Conservation (phyloP, 129 eudicot genomes). For the Deinandra increscens region DNA sequence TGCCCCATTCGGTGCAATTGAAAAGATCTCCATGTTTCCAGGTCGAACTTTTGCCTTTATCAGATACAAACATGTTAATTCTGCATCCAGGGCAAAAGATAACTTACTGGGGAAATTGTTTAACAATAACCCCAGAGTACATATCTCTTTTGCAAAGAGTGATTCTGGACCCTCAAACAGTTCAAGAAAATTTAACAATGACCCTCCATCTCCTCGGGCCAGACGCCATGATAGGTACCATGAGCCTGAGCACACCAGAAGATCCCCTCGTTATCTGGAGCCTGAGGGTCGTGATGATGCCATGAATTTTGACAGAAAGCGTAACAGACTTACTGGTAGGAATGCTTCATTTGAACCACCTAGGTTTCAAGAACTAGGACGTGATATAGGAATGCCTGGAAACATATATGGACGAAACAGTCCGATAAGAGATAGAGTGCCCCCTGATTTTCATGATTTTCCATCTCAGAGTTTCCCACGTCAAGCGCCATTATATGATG, state of each 20-base stretch:
- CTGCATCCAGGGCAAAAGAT: conserved; percentile 77
- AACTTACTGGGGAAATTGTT: conserved; percentile 77
- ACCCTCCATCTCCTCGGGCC: conserved; percentile 58
- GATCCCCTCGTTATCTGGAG: conserved; percentile 54
- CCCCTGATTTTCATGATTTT: conserved; percentile 44
- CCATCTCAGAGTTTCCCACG: conserved; percentile 48
- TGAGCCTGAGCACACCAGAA: conserved; percentile 41
- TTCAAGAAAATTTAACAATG: conserved; percentile 48
- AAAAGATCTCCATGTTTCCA: conserved; percentile 74
- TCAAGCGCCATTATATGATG: conserved; percentile 56
- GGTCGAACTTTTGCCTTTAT: conserved; percentile 85
- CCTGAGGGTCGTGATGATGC: conserved; percentile 38
- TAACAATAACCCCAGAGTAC: conserved; percentile 87
- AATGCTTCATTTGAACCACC: conserved; percentile 44
- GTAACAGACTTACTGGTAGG: conserved; percentile 34
- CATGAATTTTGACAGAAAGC: conserved; percentile 37
- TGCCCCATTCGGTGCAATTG: conserved; percentile 85
- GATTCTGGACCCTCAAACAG: conserved; percentile 51
- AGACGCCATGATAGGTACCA: conserved; percentile 51
- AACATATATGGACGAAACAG: conserved; percentile 45
- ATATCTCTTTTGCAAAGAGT: conserved; percentile 67
- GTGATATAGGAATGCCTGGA: conserved; percentile 29
- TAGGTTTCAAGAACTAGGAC: conserved; percentile 46
- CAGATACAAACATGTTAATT: conserved; percentile 49
- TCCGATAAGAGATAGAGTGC: conserved; percentile 54